Evolutionary conservation across 23 red algal species (phyloP), one percentile per base, ranked within the genome.

Genomic region (Gracilariopsis chorda): DNA sequence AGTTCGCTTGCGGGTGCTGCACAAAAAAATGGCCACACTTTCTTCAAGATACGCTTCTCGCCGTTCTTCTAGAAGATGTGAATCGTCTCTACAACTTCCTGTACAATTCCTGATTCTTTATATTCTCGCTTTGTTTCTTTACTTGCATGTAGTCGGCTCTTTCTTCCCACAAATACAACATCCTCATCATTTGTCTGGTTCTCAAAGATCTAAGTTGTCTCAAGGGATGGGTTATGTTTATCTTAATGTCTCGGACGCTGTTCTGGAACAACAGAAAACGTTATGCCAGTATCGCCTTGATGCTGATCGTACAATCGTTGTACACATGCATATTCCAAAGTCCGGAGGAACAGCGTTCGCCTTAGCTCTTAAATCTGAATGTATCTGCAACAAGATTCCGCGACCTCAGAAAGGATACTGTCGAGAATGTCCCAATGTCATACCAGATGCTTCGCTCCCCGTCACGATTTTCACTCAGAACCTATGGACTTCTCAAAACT

Each of bases 311-410:
- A 86, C 82, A 17, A 68, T 86, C 37, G 45, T 86, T 45, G 62
- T 86, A 35, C 82, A 86, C 62, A 86, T 86, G 82, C 82, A 86
- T 35, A 86, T 86, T 47, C 82, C 82, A 17, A 86, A 71, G 62
- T 86, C 82, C 11, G 62, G 62, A 14, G 82, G 82, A 24, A 86
- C 82, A 52, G 82, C 82, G 12, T 86, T 86, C 33, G 82, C 82
- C 16, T 42, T 86, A 8, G 82, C 62, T 8, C 62, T 86, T 7
- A 86, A 86, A 39, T 86, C 82, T 43, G 82, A 86, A 69, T 86
- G 82, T 35, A 36, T 43, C 45, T 86, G 60, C 43, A 83, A 65
- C 21, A 14, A 68, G 24, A 86, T 86, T 69, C 82, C 82, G 35
- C 82, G 62, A 5, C 82, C 58, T 70, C 82, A 86, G 62, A 86